Evolutionary conservation across 148 eudicot genomes (phyloP).

Genomic region (Arctostaphylos glauca): DNA sequence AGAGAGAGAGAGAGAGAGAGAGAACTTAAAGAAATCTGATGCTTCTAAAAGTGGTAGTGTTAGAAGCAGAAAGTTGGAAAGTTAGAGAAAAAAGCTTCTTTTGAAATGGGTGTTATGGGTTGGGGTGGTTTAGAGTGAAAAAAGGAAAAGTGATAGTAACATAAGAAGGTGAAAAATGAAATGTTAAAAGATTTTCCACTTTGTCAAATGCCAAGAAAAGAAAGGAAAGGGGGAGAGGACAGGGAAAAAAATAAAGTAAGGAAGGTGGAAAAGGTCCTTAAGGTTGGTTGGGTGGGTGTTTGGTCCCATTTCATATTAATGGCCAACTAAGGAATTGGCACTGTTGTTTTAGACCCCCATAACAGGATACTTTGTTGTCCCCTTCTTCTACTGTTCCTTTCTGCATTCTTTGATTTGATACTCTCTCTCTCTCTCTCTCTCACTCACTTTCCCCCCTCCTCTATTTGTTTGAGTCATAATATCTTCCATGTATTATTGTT

Average conservation of each 20-base stretch:
- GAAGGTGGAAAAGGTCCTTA: no score
- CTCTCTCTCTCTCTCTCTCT: background rate
- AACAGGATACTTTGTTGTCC: conserved; percentile 32
- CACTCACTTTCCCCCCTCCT: no score
- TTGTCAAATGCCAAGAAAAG: conserved; percentile 27
- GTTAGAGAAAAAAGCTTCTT: conserved; percentile 5
- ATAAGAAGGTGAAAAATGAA: background rate
- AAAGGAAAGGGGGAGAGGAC: background rate
- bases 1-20: conserved; percentile 11
- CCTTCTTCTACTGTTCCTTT: conserved; percentile 6
- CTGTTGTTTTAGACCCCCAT: conserved; percentile 32
- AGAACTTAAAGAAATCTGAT: conserved; percentile 10
- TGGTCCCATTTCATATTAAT: conserved; percentile 32
- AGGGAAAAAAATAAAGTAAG: conserved; percentile 11
- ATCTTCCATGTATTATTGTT: no score
- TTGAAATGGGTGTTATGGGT: conserved; percentile 12
- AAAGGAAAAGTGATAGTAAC: background rate
- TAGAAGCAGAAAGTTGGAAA: conserved; percentile 22
- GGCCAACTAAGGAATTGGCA: conserved; percentile 29
- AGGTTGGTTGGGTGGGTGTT: conserved; percentile 28
- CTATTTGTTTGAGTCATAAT: no score
- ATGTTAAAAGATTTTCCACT: background rate
- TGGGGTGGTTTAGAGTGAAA: background rate
- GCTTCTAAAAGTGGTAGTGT: conserved; percentile 18
- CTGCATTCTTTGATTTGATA: conserved; percentile 14